Conservation (phyloP, 371 early-diverging fungal genomes). For the Mucor piriformis region DNA sequence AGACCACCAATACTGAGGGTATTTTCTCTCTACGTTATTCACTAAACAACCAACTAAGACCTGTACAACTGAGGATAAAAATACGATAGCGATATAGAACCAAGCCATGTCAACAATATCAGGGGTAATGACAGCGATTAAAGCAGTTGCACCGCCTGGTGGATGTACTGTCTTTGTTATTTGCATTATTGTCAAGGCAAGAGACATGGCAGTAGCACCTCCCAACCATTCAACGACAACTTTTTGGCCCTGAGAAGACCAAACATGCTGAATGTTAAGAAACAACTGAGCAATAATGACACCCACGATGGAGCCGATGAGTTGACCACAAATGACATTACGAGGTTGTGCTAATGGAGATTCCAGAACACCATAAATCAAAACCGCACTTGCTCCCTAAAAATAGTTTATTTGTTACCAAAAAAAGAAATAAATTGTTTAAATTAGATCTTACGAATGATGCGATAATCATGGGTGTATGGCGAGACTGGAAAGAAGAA, state of each 20-base stretch:
- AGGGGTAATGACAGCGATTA: conserved; percentile 57
- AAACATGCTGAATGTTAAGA: conserved; percentile 39
- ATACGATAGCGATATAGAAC: conserved; percentile 63
- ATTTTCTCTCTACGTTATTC: conserved; percentile 70
- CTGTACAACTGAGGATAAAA: conserved; percentile 55
- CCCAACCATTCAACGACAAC: conserved; percentile 63
- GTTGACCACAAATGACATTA: conserved; percentile 64
- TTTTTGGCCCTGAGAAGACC: conserved; percentile 10
- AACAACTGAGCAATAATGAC: conserved; percentile 64
- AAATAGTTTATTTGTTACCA: neutral
- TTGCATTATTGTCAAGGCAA: conserved; percentile 68
- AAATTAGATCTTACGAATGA: conserved; percentile 46
- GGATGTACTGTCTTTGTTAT: conserved; percentile 73
- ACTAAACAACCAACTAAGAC: conserved; percentile 62
- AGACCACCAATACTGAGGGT: conserved; percentile 72
- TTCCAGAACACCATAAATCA: conserved; percentile 73
- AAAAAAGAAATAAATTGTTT: neutral
- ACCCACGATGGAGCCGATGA: conserved; percentile 64
- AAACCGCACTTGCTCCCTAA: conserved; percentile 67
- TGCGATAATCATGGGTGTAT: conserved; percentile 46
- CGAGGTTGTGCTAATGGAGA: conserved; percentile 77
- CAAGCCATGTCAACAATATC: conserved; percentile 55
- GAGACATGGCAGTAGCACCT: conserved; percentile 67
- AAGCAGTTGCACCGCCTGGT: conserved; percentile 73
- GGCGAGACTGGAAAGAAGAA: conserved; percentile 22